Base-by-base conservation (phyloP, 2,329 filamentous ascomycete species). In the Neurospora sp. region DNA sequence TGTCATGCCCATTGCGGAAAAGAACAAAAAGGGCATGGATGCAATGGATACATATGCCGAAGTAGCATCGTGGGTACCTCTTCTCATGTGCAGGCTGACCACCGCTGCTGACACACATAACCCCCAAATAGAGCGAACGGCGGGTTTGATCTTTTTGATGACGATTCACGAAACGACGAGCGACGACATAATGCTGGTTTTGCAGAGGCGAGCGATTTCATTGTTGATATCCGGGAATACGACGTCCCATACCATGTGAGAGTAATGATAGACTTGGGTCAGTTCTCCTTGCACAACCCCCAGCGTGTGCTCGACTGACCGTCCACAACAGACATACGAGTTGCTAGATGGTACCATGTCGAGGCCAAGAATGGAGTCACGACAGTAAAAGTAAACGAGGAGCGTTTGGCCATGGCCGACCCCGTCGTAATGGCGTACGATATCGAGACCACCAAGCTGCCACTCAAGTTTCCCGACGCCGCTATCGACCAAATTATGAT, bases 361-460 rank as follows among this genome's bases (percentile, higher is more conserved):
- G 93, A 98, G 77, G 92, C 92, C 66, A 97, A 97, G 78, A 94
- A 98, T 77, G 96, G 96, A 70, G 83, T 91, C 70, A 91, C 95
- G 69, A 91, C 88, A n/a, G 84, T 99, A 73, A 89, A 86, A 66
- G 93, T 92, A 77, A 90, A 98, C 77, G 92, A 95, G 79, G 93
- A 97, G 71, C 90, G 93, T 74, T 85, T 98, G 66, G 89, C 92
- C 71, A 92, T 93, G 80, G 94, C 96, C 28, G 96, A 99, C 77
- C 96, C 96, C 0, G 92, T 98, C n/a, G 92, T 99, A 23, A 91
- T 99, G 86, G 96, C 96, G n/a, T 99, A 90, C 81, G 96, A 99
- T 88, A 99, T 99, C 77, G 96, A 99, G 81, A 99, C 96, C 2
- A 95, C 92, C 5, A 99, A 99, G 78, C 84, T 96, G 17, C 96